Conservation (phyloP, 2,329 filamentous ascomycete species). For the Beauveria pseudobassiana region DNA sequence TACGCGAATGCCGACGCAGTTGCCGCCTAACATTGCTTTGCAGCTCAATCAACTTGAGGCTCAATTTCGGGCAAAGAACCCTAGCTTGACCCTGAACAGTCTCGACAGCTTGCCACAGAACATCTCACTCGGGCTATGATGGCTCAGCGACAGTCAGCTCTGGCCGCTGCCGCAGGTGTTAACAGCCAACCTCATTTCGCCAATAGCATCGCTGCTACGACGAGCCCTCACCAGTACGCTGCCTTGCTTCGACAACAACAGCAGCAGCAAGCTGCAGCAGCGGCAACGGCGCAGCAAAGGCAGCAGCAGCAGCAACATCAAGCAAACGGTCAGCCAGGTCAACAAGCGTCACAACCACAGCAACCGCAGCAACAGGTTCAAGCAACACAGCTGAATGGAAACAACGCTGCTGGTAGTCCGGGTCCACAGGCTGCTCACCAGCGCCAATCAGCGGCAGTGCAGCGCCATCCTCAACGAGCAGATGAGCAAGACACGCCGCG, state of each 20-base stretch:
- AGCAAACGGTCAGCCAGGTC: conserved; percentile 17
- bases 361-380: conserved; percentile 14
- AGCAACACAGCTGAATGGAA: conserved; percentile 4
- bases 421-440: conserved; percentile 14
- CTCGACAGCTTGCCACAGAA: conserved; percentile 44
- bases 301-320: conserved; percentile 14
- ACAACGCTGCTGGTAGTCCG: conserved; percentile 5
- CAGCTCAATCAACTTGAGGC: conserved; percentile 46
- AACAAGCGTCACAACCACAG: conserved; percentile 1
- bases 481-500: conserved; percentile 12
- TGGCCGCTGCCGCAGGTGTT: conserved; percentile 47
- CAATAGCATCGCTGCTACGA: conserved; percentile 39
- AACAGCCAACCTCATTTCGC: conserved; percentile 40
- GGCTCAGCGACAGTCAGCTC: conserved; percentile 43
- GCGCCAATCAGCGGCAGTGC: conserved; percentile 33
- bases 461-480: conserved; percentile 26
- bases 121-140: conserved; percentile 41
- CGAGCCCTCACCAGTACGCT: conserved; percentile 52
- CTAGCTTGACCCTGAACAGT: conserved; percentile 41
- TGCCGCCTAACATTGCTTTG: conserved; percentile 38
- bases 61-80: conserved; percentile 44
- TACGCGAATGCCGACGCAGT: conserved; percentile 32
- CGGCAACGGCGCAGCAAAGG: conserved; percentile 21
- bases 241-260: conserved; percentile 52
- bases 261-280: conserved; percentile 31